Base-by-base conservation (phyloP, 2,329 filamentous ascomycete species). In the Xylaria sp. region DNA sequence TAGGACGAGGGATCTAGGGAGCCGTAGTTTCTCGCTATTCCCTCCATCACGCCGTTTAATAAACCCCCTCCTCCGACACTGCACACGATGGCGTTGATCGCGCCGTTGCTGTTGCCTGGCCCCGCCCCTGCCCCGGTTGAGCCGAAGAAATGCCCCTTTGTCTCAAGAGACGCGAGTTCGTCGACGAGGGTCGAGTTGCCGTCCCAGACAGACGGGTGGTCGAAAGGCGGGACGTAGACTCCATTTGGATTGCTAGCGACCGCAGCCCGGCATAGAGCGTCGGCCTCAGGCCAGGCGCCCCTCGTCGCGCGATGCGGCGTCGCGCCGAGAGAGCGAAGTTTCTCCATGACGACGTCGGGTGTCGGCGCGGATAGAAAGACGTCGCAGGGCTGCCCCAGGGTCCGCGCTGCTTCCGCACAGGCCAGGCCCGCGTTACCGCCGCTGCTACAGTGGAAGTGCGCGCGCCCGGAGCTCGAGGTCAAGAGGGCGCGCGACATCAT, bases 401-500 rank as follows among this genome's bases (percentile, higher is more conserved):
- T 81, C 23, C 81, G 79, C 12, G 92, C 90, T 1, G 92, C 90
- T 50, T 87, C 88, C 15, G 92, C 91, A 71, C 90, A 92, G 1
- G 92, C 92, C 3, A 96, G 85, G 1, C 92, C 92, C 2, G 92
- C 92, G 73, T 96, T 96, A 60, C 92, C 92, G 61, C 91, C 92
- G 2, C 87, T 91, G 12, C 89, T 90, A 72, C 86, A 90, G 79
- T 92, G 95, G 83, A 95, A 94, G 79, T 91, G 90, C 2, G 82
- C 78, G 5, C 74, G 67, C 21, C 73, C 70, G 1, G 70, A 37
- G 12, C 28, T 17, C 28, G 79, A 67, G 42, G 60, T 58, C 52
- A 65, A 61, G 19, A 72, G 64, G 25, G 70, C 67, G 74, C 69
- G 79, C 51, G 85, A 80, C 73, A 92, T 88, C 73, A 91, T 84